Conservation (phyloP, 2,329 filamentous ascomycete species). For the Scedosporium boydii region DNA sequence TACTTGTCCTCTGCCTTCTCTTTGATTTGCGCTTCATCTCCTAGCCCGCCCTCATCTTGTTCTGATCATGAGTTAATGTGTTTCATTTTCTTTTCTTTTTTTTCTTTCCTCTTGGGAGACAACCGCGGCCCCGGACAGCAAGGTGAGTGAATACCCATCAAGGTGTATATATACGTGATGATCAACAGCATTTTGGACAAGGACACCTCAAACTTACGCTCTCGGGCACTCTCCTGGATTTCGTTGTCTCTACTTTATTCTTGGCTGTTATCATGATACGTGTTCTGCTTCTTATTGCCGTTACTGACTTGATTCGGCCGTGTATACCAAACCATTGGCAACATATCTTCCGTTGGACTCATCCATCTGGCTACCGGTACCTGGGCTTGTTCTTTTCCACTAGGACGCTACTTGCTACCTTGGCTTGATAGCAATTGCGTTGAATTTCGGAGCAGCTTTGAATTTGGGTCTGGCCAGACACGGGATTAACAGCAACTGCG, state of each 20-base stretch:
- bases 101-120: background rate
- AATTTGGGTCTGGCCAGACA: too few species aligned
- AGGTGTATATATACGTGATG: constrained; percentile 4
- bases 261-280: background rate
- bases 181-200: background rate
- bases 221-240: background rate
- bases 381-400: background rate
- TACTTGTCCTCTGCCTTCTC: background rate
- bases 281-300: background rate
- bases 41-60: background rate
- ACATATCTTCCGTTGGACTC: background rate
- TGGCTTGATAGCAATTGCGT: too few species aligned
- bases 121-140: constrained; percentile 3
- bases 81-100: background rate
- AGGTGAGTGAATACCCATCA: background rate
- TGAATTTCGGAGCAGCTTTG: too few species aligned
- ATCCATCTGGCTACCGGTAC: background rate
- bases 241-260: background rate
- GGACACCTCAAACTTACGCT: background rate
- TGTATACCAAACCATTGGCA: background rate
- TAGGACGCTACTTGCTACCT: too few species aligned
- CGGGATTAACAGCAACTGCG: too few species aligned
- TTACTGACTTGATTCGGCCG: background rate
- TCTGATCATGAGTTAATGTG: background rate
- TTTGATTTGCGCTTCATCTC: background rate